These are phyloP conservation scores for Bryum argenteum DNA, from an alignment of 225 moss, liverwort and hornwort species.

Conservation along the genomic window DNA sequence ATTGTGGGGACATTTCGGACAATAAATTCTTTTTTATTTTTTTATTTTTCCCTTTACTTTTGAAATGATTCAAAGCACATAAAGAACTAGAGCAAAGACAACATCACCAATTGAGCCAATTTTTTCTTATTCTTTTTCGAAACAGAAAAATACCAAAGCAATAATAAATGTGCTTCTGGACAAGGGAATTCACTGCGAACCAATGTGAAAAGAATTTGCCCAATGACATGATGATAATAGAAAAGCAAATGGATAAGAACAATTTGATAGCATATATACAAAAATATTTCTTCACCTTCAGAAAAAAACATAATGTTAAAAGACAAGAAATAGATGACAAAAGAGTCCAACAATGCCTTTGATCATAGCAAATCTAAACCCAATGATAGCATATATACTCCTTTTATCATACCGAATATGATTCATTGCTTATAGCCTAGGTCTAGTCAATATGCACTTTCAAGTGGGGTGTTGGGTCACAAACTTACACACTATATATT, in stretches of 20 bases:
- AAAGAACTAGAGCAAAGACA: too few species aligned
- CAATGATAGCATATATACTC: conserved; percentile 24
- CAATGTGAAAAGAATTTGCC: not conserved
- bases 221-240: conserved; percentile 8
- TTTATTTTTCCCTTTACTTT: too few species aligned
- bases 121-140: not conserved
- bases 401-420: not conserved
- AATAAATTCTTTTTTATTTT: too few species aligned
- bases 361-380: conserved; percentile 12
- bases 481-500: too few species aligned
- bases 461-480: not conserved
- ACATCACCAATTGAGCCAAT: too few species aligned
- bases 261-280: not conserved
- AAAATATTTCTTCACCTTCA: not conserved
- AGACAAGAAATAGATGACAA: conserved; percentile 37
- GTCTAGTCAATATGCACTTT: not conserved
- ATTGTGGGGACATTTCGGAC: too few species aligned
- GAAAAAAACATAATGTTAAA: not conserved
- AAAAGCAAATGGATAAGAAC: conserved; percentile 22
- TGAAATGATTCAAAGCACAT: too few species aligned
- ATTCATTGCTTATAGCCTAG: not conserved
- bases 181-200: too few species aligned
- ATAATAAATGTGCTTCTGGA: too few species aligned
- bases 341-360: not conserved
- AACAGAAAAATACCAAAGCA: too few species aligned